Percentiles rank a stretch among this genome's conserved stretches.
Evolutionary conservation across 257 asterid genomes (phyloP).

Genomic region (Gentiana straminea): DNA sequence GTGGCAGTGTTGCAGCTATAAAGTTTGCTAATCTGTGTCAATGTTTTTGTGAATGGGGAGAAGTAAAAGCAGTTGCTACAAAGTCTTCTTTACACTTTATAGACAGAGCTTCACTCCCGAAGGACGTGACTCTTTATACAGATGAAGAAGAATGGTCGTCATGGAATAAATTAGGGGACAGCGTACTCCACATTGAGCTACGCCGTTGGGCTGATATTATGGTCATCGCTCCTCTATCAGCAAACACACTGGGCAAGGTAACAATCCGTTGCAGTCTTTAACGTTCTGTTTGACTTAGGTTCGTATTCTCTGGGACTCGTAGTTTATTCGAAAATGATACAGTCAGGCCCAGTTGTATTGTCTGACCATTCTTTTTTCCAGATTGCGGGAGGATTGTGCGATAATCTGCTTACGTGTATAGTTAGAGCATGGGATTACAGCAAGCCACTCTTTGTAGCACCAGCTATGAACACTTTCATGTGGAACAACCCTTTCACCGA

Average conservation of each 20-base stretch:
- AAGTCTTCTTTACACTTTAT: slow-evolving; percentile 73
- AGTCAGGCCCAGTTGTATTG: no score
- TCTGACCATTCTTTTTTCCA: background rate
- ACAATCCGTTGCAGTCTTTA: background rate
- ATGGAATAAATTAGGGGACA: slow-evolving; percentile 69
- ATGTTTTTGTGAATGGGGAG: slow-evolving; percentile 79
- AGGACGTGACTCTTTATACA: slow-evolving; percentile 50
- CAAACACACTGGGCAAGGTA: slow-evolving; percentile 95
- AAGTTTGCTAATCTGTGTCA: slow-evolving; percentile 79
- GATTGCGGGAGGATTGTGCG: slow-evolving; percentile 92
- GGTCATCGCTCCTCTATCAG: slow-evolving; percentile 55
- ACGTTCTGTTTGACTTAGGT: no score
- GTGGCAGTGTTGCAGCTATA: slow-evolving; percentile 91
- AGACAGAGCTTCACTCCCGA: slow-evolving; percentile 55
- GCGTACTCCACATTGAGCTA: slow-evolving; percentile 77
- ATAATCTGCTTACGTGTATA: slow-evolving; percentile 77
- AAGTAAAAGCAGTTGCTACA: slow-evolving; percentile 79
- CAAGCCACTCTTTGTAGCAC: slow-evolving; percentile 81
- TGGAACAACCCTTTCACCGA: slow-evolving; percentile 84
- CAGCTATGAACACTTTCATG: slow-evolving; percentile 87
- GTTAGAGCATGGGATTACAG: slow-evolving; percentile 87
- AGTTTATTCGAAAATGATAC: no score
- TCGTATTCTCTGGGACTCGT: no score
- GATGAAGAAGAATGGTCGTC: slow-evolving; percentile 86
- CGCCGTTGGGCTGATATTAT: slow-evolving; percentile 85